Conservation (phyloP, 2,329 filamentous ascomycete species). For the Xylaria sp. region DNA sequence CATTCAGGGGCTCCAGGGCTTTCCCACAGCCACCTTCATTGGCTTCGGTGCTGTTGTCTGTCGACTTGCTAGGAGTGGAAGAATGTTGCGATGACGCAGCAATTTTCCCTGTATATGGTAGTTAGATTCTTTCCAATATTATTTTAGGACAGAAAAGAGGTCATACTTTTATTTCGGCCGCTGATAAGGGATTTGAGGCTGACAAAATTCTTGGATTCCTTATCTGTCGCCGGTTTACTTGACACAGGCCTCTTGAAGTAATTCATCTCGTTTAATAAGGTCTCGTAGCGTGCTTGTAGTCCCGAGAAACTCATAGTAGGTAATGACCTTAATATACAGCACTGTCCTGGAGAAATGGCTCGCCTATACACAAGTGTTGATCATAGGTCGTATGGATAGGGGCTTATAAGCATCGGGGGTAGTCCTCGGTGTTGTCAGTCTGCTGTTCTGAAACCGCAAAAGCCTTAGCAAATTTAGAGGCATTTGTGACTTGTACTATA, state of each 20-base stretch:
- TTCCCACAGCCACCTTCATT: neutral
- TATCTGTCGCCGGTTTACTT: neutral
- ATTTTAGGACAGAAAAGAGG: neutral
- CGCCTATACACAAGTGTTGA: neutral
- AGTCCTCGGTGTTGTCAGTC: neutral
- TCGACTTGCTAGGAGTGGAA: neutral
- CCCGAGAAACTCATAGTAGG: neutral
- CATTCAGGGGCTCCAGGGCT: neutral
- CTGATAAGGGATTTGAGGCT: conserved; percentile 11
- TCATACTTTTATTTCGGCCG: neutral
- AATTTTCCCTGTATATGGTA: neutral
- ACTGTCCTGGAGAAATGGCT: too few species aligned
- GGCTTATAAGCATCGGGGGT: neutral
- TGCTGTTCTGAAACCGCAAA: neutral
- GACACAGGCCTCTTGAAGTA: neutral
- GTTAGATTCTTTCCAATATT: neutral
- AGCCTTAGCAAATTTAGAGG: neutral
- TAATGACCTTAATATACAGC: neutral
- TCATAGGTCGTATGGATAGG: neutral
- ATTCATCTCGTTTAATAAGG: conserved; percentile 1
- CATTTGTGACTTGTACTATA: neutral
- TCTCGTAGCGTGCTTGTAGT: neutral
- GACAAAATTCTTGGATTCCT: conserved; percentile 12
- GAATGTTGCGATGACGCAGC: neutral
- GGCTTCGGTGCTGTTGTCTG: neutral